Conservation (phyloP, 2,329 filamentous ascomycete species). For the Microdochium bolleyi region DNA sequence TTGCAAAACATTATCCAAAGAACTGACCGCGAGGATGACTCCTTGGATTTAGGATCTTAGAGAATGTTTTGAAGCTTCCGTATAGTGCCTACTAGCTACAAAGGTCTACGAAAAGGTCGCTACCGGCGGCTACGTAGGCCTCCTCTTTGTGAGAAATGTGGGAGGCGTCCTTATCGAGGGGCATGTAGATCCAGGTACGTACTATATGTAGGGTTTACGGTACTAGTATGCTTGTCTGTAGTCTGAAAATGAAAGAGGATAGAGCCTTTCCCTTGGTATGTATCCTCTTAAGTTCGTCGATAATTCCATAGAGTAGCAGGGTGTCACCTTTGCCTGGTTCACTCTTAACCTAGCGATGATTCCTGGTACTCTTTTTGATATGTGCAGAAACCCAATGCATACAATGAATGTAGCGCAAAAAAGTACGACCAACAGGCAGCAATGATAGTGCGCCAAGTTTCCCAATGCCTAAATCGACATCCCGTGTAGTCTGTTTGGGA, state of each 20-base stretch:
- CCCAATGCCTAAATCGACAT: not conserved
- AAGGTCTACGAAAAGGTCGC: conserved; percentile 20
- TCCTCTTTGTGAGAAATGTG: conserved; percentile 24
- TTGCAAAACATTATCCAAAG: not conserved
- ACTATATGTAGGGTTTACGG: not conserved
- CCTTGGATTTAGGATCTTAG: not conserved
- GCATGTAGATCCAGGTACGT: not conserved
- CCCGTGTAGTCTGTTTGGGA: too few species aligned
- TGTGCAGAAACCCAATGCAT: not conserved
- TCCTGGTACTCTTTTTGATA: not conserved
- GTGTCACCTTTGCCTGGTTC: not conserved
- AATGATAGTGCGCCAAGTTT: not conserved
- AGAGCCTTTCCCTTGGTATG: not conserved
- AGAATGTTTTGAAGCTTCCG: not conserved
- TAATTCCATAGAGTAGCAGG: not conserved
- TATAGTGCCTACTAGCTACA: not conserved
- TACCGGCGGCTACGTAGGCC: conserved; percentile 20
- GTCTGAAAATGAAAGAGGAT: not conserved
- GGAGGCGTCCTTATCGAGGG: conserved; percentile 1
- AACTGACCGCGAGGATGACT: not conserved
- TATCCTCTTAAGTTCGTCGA: conserved; percentile 11
- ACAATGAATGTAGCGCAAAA: not conserved
- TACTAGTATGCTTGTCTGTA: conserved; percentile 5
- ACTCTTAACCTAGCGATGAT: not conserved
- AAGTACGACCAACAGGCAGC: not conserved